Base-by-base conservation (phyloP, 345 rosid genomes). In the Sisymbrium irio region DNA sequence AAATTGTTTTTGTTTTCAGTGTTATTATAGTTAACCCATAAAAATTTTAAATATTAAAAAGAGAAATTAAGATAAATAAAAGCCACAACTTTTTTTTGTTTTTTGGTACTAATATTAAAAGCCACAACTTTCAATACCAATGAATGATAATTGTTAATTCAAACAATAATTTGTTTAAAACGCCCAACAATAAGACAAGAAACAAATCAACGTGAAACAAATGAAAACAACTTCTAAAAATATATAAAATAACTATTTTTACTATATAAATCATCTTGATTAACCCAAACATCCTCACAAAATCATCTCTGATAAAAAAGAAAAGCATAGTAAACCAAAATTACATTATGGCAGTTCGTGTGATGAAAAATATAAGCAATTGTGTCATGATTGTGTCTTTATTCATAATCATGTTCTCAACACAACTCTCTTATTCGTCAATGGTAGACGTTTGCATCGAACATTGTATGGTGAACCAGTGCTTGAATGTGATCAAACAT, bases 401-500 rank as follows among this genome's bases (percentile, higher is more conserved):
- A 67, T 39, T 67, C 5, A 67, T 62, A 14, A 54, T 67, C 30
- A 41, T 68, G 63, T 56, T 32, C 6, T 68, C 42, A 28, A 28
- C 42, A 18, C 63, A 55, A 28, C 3, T 54, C 3, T 54, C 62
- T 39, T 11, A 53, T 40, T 67, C 72, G 19, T n/a, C 50, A 11
- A 67, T 67, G 62, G 6, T 39, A 40, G 72, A 54, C 27, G 72
- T 17, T 15, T 67, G 72, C 50, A 53, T 39, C 18, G 62, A 67
- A 17, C 72, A 67, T 67, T 67, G 72, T 36, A 11, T 54, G 18
- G 72, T 67, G 18, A 53, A 54, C 41, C n/a, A 54, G 14, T 67
- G 72, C 30, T 53, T 67, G 72, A 54, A 67, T 11, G 72, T 10
- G 17, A 1, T 67, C 41, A n/a, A 39, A 40, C 28, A 67, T 53